phyloP scores from a whole-genome alignment of 306 rosid species.

The Sechiopsis laciniata region DNA sequence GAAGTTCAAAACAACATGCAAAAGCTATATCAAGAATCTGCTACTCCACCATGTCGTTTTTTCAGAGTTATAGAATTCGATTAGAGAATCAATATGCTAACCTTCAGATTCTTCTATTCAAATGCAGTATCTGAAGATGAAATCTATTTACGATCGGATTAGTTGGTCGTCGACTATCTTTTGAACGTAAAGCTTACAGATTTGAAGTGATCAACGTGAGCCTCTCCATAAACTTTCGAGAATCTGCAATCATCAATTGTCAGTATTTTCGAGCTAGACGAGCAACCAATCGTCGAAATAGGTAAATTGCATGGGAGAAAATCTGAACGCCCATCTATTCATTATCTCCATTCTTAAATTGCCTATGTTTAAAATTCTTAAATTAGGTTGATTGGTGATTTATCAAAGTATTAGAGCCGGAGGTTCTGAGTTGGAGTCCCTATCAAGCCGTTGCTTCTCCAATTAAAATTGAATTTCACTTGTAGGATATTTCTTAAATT shows the following conservation, averaged over 20 bases:
- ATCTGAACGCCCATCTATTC: background rate
- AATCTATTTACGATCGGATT: background rate
- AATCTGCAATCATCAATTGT: background rate
- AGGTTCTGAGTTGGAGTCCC: too few species aligned
- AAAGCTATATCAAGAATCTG: slow-evolving; percentile 9
- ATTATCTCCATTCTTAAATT: background rate
- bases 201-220: background rate
- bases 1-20: background rate
- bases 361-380: too few species aligned
- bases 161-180: background rate
- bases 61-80: background rate
- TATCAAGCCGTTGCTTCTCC: too few species aligned
- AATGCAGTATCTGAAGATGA: background rate
- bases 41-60: background rate
- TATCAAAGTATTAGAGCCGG: too few species aligned
- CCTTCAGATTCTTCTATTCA: background rate
- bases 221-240: slow-evolving; percentile 14
- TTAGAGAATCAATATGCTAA: slow-evolving; percentile 11
- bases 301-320: background rate
- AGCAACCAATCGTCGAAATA: background rate
- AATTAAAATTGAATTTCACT: too few species aligned
- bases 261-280: background rate
- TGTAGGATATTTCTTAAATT: too few species aligned
- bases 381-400: too few species aligned
- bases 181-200: background rate